A percentile compares a stretch with the other conserved stretches of the same genome.
Evolutionary conservation across 1,139 yeast species (phyloP).

Genomic region (Cylindricascospora bacillispora): DNA sequence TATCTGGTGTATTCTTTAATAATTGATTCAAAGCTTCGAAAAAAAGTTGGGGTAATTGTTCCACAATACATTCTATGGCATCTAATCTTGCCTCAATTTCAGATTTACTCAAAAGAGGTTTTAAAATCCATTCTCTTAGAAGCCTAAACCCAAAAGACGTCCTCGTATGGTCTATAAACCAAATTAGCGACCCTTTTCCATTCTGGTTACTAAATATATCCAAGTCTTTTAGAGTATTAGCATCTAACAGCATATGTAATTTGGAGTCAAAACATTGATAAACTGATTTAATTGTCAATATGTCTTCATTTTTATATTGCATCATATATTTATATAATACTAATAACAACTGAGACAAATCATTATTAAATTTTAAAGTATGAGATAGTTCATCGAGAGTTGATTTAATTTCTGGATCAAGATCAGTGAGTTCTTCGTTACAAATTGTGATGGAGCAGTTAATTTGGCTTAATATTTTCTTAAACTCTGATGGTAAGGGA

Average conservation of each 20-base stretch:
- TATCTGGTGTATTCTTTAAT: slow-evolving; percentile 43
- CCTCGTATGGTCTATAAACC: slow-evolving; percentile 70
- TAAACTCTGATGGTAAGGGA: slow-evolving; percentile 19
- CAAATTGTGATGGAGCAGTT: neutral
- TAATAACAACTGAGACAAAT: slow-evolving; percentile 23
- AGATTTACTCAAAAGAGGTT: slow-evolving; percentile 43
- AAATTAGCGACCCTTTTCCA: slow-evolving; percentile 55
- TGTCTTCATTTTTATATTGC: slow-evolving; percentile 48
- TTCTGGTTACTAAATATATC: slow-evolving; percentile 60
- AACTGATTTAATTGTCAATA: slow-evolving; percentile 41
- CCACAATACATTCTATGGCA: slow-evolving; percentile 48
- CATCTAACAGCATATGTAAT: slow-evolving; percentile 53
- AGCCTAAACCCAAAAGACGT: slow-evolving; percentile 65
- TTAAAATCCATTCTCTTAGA: slow-evolving; percentile 57
- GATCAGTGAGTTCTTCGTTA: neutral
- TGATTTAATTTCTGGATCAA: neutral
- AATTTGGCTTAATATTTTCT: slow-evolving; percentile 4
- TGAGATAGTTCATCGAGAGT: neutral
- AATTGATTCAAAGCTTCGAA: slow-evolving; percentile 40
- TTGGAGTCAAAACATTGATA: slow-evolving; percentile 40
- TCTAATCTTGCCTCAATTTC: slow-evolving; percentile 38
- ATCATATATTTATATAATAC: slow-evolving; percentile 38
- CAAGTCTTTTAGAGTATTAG: slow-evolving; percentile 52
- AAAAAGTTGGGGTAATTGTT: slow-evolving; percentile 33
- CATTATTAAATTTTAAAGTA: neutral